Evolutionary conservation across 148 eudicot species (phyloP), one percentile per base, ranked within the genome.

Genomic region (Diospyros kaki): DNA sequence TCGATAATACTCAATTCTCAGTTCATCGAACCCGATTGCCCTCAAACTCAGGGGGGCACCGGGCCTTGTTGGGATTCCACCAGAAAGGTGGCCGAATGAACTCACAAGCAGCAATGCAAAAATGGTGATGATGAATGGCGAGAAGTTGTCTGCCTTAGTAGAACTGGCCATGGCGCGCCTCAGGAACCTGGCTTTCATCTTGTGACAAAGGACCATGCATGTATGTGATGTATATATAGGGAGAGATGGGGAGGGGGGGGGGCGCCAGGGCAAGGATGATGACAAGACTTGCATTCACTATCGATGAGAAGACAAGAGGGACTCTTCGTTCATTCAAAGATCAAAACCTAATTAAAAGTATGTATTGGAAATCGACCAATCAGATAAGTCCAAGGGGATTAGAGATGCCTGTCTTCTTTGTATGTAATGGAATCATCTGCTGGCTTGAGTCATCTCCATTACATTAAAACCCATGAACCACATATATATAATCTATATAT

Each of bases 371-470:
- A 28, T 28, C 28, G 28, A 28, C 28, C 0, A 28, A 28, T 6
- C 38, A 58, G 38, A 58, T 17, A 58, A 17, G 6, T 58, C 56
- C 12, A 53, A 53, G 56, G 15, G 13, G 3, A 9, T 11, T 8
- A 14, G 7, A 40, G 17, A 17, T 67, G 70, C 48, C 55, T 54
- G 5, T 54, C 1, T 54, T 66, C 8, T 67, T 14, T 55, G 12
- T 55, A 0, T 55, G 10, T 18, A 38, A 28, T 55, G 8, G 67
- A 43, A 66, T 45, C 45, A 45, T 44, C 69, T 45, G 53, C 53
- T 46, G 28, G 46, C 5, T 68, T 68, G 56, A 68, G 71, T 68
- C 71, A 68, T 68, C 39, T 50, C 56, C 71, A 68, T 48, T 67
- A 67, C n/a, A 53, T 42, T n/a, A 3, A 18, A 44, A 3, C 45